phyloP scores from a whole-genome alignment of 805 yeast genomes.

The Candida morakotiae region DNA sequence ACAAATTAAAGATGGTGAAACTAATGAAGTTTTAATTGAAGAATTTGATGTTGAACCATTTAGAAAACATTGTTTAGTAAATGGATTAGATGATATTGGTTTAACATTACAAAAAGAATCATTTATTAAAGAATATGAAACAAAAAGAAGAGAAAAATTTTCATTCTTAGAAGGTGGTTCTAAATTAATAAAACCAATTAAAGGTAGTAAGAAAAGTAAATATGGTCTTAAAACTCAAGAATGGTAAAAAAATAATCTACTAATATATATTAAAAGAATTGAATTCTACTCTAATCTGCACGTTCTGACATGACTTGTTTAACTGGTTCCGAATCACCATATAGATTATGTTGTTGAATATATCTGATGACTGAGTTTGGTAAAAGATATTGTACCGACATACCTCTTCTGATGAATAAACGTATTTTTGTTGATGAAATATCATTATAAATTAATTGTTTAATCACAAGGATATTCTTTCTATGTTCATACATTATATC shows the following conservation, averaged over 20 bases:
- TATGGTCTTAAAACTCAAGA: slow-evolving; percentile 70
- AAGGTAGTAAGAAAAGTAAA: slow-evolving; percentile 63
- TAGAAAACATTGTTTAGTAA: slow-evolving; percentile 90
- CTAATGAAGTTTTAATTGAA: slow-evolving; percentile 60
- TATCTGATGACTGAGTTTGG: slow-evolving; percentile 95
- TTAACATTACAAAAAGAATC: slow-evolving; percentile 88
- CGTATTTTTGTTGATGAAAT: slow-evolving; percentile 93
- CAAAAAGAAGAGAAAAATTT: slow-evolving; percentile 68
- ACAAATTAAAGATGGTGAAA: slow-evolving; percentile 67
- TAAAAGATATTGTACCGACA: slow-evolving; percentile 92
- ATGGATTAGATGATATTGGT: slow-evolving; percentile 97
- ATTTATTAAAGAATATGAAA: slow-evolving; percentile 70
- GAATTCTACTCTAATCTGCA: slow-evolving; percentile 15
- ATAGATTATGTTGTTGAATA: slow-evolving; percentile 86
- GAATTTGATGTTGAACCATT: slow-evolving; percentile 85
- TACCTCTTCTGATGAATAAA: slow-evolving; percentile 85
- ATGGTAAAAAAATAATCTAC: slow-evolving; percentile 44
- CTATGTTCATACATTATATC: slow-evolving; percentile 98
- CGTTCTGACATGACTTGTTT: slow-evolving; percentile 63
- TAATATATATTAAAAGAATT: background rate
- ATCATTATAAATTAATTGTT: slow-evolving; percentile 94
- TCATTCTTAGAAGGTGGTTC: slow-evolving; percentile 94
- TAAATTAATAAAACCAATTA: slow-evolving; percentile 57
- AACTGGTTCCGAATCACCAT: slow-evolving; percentile 90
- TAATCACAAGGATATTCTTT: slow-evolving; percentile 87